Evolutionary conservation across 2,329 filamentous ascomycete genomes (phyloP), one percentile per base, ranked within the genome.

Genomic region (Madurella fahalii): DNA sequence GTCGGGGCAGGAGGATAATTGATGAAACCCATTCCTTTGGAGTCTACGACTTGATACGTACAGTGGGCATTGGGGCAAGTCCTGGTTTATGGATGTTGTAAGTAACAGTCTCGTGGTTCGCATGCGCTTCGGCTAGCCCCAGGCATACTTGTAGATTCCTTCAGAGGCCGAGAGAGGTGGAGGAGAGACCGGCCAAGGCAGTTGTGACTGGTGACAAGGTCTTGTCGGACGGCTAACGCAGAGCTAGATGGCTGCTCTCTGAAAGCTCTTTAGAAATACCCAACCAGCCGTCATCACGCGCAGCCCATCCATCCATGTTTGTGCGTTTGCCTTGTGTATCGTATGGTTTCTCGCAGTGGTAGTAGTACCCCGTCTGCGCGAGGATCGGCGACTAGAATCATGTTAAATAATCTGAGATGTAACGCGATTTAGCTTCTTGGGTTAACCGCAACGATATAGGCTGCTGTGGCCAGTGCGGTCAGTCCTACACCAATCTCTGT

Each of bases 131-230:
- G 5, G 72, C 77, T 82, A 67, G 89, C 87, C 83, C 87, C 39
- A 90, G 71, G 8, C 84, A 85, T 52, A 90, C 86, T 0, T 90
- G 89, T 50, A 94, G 79, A 62, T 95, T 95, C 30, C 90, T 90
- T 50, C 92, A 77, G 17, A 93, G 78, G 3, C 90, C 90, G 73
- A 95, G 93, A 56, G 80, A 76, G 63, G 95, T 85, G 20, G 85
- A 87, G 1, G 87, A 81, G 55, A 94, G 75, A 7, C 89, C 89
- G 5, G 88, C 77, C 49, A 94, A 82, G 9, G 88, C 88, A n/a
- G 89, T 87, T 0, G 90, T 95, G 3, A 88, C 87, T n/a, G 1
- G 90, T 95, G 54, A 94, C 84, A 16, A 94, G 74, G 68, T 95
- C 90, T 32, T 86, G 82, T 61, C 89, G 86, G 58, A 95, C 70